phyloP scores from a whole-genome alignment of 441 rosid species.

The Gossypium gossypioides region DNA sequence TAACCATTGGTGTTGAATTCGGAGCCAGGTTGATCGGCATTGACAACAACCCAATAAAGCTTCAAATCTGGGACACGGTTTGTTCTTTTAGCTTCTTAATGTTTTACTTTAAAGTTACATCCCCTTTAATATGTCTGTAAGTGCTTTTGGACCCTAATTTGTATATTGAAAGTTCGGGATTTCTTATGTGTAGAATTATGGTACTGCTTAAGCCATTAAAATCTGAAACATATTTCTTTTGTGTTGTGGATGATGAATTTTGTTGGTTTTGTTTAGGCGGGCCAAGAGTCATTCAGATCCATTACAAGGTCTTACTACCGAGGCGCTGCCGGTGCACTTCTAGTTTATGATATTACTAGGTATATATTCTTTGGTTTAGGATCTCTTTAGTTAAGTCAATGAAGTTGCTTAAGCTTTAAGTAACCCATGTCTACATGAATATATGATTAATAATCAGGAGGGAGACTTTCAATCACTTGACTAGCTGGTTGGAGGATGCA shows the following conservation, averaged over 20 bases:
- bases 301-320: conserved; percentile 27
- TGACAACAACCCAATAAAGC: conserved; percentile 25
- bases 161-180: background rate
- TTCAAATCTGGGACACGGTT: conserved; percentile 32
- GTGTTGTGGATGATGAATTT: background rate
- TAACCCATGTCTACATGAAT: background rate
- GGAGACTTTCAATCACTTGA: conserved; percentile 49
- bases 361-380: background rate
- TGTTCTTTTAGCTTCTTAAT: background rate
- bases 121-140: background rate
- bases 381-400: background rate
- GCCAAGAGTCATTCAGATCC: conserved; percentile 30
- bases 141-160: background rate
- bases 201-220: background rate
- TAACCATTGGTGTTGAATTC: conserved; percentile 29
- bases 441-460: conserved; percentile 23
- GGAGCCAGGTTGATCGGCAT: conserved; percentile 26
- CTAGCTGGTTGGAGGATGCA: conserved; percentile 54
- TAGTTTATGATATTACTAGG: conserved; percentile 29
- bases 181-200: background rate
- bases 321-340: conserved; percentile 30
- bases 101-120: background rate
- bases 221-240: background rate
- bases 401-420: background rate
- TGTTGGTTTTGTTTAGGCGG: conserved; percentile 19